Base-by-base conservation (phyloP, 2,329 filamentous ascomycete genomes). In the Sporothrix globosa region DNA sequence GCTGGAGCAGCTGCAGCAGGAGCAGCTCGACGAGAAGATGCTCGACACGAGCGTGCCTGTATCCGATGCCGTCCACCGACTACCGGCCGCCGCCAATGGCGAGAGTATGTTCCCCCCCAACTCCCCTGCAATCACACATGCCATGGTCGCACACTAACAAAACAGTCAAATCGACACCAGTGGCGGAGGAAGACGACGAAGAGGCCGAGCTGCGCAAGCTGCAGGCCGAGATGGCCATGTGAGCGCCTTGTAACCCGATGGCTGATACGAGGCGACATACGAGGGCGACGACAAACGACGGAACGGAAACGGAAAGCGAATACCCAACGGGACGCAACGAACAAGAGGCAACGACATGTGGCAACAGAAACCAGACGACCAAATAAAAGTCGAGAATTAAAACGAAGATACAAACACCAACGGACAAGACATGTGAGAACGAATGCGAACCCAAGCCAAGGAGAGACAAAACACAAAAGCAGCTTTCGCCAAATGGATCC, bases 221-320 rank as follows among this genome's bases (percentile, higher is more conserved):
- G 75, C 93, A 97, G 80, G 94, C 93, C 48, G 95, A 97, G 82
- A 98, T 98, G 95, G 94, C 94, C 74, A 97, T 97, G 91, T 97
- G 77, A 85, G 52, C 6, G 6, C 11, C 41, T 14, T 5, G 9
- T n/a, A 2, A 39, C 24, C 19, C 41, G 5, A 58, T 7, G 52
- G 21, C 5, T 11, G 48, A 67, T 14, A 11, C n/a, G 17, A 34
- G 39, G 39, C 21, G 52, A 30, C n/a, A 34, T 21, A 39, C 39
- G 52, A 46, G 34, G 34, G n/a, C 21, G 65, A 67, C 21, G 17
- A 65, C 14, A 41, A 13, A 21, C 24, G 58, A 21, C n/a, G 46
- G 67, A 61, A 17, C 41, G 41, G 41, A 44, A 61, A 44, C 13
- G 41, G 11, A 14, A 24, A n/a, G 27, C 5, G 14, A 27, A 5